phyloP scores from a whole-genome alignment of 495 filamentous ascomycete species.

The Wilcoxina mikolae region DNA sequence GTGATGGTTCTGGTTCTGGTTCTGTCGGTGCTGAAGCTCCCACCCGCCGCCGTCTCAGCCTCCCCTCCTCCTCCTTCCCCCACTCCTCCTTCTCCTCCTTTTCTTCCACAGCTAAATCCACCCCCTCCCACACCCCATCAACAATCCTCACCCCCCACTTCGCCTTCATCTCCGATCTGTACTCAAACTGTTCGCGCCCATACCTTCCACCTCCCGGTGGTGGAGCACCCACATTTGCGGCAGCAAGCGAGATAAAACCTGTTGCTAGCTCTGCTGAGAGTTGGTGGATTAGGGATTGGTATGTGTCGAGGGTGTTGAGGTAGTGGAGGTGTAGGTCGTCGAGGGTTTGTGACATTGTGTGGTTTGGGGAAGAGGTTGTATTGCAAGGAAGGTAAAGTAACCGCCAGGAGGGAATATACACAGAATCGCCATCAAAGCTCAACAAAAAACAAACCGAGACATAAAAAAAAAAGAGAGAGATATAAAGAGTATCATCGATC shows the following conservation, averaged over 20 bases:
- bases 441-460: no score
- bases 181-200: background rate
- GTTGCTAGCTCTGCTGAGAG: background rate
- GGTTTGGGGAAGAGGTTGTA: no score
- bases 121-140: no score
- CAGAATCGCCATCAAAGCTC: no score
- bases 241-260: background rate
- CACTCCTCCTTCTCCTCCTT: no score
- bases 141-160: background rate
- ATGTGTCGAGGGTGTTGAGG: conserved; percentile 3
- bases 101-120: no score
- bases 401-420: no score
- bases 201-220: background rate
- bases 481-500: no score
- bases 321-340: background rate
- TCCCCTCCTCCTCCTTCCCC: no score
- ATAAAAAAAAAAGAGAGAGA: background rate
- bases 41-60: background rate
- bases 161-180: background rate
- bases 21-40: background rate
- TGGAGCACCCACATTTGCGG: background rate
- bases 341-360: no score
- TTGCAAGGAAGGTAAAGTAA: no score
- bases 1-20: background rate
- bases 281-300: conserved; percentile 2